These are phyloP conservation scores for Auricularia sp. DNA, from an alignment of 768 basidiomycete genomes.

Conservation along the genomic window DNA sequence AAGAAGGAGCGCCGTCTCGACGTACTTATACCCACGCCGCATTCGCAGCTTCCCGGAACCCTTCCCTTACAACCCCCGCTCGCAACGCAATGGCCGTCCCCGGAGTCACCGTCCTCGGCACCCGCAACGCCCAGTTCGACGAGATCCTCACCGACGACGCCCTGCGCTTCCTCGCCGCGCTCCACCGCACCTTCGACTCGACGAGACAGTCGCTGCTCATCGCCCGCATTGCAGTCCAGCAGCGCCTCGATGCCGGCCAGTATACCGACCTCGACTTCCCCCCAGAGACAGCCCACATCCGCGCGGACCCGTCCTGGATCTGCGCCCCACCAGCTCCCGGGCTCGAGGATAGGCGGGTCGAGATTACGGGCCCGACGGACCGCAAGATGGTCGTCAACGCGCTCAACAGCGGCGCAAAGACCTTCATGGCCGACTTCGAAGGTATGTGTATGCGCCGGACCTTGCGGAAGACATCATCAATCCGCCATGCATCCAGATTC, in stretches of 20 bases:
- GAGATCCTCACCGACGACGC: conserved; percentile 81
- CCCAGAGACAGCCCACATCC: conserved; percentile 79
- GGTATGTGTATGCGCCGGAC: conserved; percentile 33
- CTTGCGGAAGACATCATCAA: neutral
- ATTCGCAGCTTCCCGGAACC: neutral
- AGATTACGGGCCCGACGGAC: conserved; percentile 97
- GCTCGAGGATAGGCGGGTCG: conserved; percentile 88
- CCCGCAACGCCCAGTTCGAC: conserved; percentile 47
- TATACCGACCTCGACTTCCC: conserved; percentile 68
- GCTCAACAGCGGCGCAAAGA: conserved; percentile 89
- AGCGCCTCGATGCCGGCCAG: conserved; percentile 64
- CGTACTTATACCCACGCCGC: neutral
- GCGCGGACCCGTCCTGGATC: conserved; percentile 82
- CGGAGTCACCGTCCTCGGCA: conserved; percentile 57
- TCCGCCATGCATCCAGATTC: conserved; percentile 50
- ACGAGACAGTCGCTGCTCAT: conserved; percentile 75
- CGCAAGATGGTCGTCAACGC: conserved; percentile 99
- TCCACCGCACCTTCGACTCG: conserved; percentile 90
- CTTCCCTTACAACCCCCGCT: neutral
- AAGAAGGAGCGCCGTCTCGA: no score
- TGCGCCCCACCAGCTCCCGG: conserved; percentile 89
- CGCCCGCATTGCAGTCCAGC: conserved; percentile 70
- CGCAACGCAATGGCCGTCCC: neutral
- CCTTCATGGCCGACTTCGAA: conserved; percentile 99
- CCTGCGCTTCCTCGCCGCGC: conserved; percentile 76